Percentiles rank a stretch among this genome's conserved stretches.
These are phyloP conservation scores for Petunia hybrid DNA, from an alignment of 305 asterid species.

Conservation along the genomic window DNA sequence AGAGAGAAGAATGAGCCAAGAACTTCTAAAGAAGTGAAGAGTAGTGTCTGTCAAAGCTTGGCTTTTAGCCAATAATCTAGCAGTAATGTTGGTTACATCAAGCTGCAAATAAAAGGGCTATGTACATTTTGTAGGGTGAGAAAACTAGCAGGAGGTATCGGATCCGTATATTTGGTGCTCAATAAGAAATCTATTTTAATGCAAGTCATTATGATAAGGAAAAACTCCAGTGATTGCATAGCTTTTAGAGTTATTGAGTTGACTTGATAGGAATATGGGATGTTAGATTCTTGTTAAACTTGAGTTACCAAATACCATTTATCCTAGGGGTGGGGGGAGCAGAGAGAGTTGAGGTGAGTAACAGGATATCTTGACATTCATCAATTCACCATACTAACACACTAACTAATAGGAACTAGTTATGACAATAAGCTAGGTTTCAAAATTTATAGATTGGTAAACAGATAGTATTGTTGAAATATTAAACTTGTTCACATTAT, in stretches of 20 bases:
- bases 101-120: neutral
- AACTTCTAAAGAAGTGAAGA: neutral
- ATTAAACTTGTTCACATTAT: too few relatives aligned
- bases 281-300: constrained; percentile 13
- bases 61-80: neutral
- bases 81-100: neutral
- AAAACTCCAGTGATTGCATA: neutral
- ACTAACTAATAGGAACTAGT: too few relatives aligned
- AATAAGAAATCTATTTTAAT: neutral
- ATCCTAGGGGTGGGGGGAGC: neutral
- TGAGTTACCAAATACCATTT: neutral
- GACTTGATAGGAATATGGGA: constrained; percentile 19
- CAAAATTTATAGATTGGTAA: too few relatives aligned
- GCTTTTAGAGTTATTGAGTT: neutral
- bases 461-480: too few relatives aligned
- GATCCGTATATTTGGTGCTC: neutral
- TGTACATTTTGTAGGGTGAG: constrained; percentile 1
- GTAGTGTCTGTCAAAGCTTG: neutral
- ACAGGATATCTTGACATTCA: too few relatives aligned
- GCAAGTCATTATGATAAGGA: neutral
- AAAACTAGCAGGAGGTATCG: neutral
- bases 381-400: too few relatives aligned
- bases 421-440: too few relatives aligned
- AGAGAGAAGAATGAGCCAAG: neutral
- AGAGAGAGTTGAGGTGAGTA: too few relatives aligned